Evolutionary conservation across 1,284 basidiomycete species (phyloP).

Genomic region (Rhodotorula sp.): DNA sequence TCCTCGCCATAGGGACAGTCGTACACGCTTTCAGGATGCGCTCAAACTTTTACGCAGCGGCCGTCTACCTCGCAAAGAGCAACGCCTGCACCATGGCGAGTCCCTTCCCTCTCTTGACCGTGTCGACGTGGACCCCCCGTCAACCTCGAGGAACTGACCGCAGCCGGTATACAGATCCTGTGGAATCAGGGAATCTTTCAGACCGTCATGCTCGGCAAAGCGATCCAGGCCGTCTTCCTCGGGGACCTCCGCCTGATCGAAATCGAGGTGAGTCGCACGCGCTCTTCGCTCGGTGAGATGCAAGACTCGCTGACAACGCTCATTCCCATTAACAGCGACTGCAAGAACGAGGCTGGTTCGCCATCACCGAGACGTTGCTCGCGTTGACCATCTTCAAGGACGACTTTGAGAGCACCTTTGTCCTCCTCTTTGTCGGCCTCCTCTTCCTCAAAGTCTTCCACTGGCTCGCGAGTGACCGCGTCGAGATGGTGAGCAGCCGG

Average conservation of each 20-base stretch:
- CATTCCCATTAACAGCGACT: slow-evolving; percentile 62
- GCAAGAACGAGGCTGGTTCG: slow-evolving; percentile 95
- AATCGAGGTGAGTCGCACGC: slow-evolving; percentile 68
- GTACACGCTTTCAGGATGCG: slow-evolving; percentile 76
- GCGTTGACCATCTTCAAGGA: slow-evolving; percentile 92
- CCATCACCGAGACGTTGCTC: slow-evolving; percentile 90
- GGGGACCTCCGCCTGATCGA: slow-evolving; percentile 83
- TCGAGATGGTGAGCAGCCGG: slow-evolving; percentile 75
- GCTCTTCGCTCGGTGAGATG: no score
- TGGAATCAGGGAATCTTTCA: slow-evolving; percentile 86
- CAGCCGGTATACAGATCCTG: slow-evolving; percentile 63
- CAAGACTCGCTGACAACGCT: neutral
- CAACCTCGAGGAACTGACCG: neutral
- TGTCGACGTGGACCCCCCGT: slow-evolving; percentile 1
- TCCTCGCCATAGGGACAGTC: slow-evolving; percentile 50
- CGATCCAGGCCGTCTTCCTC: slow-evolving; percentile 86
- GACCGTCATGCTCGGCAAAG: slow-evolving; percentile 70
- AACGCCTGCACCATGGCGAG: slow-evolving; percentile 82
- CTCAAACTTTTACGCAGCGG: slow-evolving; percentile 91
- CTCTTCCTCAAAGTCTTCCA: slow-evolving; percentile 97
- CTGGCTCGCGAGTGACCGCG: slow-evolving; percentile 89
- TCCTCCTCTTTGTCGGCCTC: slow-evolving; percentile 85
- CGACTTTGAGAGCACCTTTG: slow-evolving; percentile 71
- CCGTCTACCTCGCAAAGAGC: slow-evolving; percentile 87
- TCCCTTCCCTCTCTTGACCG: slow-evolving; percentile 23